Evolutionary conservation across 148 eudicot species (phyloP).

Genomic region (Chenopodium quinoa): DNA sequence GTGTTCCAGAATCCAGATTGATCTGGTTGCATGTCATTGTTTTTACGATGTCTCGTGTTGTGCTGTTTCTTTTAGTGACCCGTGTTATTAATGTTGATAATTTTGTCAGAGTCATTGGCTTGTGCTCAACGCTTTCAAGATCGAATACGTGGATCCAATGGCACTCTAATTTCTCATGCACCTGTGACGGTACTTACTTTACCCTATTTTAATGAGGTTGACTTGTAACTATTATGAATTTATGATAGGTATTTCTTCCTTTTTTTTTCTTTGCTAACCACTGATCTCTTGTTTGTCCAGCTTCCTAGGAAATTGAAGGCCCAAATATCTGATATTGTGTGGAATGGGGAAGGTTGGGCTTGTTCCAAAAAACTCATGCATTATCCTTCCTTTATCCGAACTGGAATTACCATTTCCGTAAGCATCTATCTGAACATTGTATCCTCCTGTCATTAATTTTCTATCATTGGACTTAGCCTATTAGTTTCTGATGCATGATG

Average conservation of each 20-base stretch:
- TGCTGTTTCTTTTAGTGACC: not conserved
- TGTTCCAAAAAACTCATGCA: constrained; percentile 82
- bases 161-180: constrained; percentile 5
- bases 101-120: constrained; percentile 19
- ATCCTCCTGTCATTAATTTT: not conserved
- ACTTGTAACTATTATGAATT: not conserved
- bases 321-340: constrained; percentile 47
- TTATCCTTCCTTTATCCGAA: constrained; percentile 63
- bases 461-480: not conserved
- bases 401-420: constrained; percentile 58
- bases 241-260: not conserved
- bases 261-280: not conserved
- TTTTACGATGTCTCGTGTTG: not conserved
- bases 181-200: constrained; percentile 24
- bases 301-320: constrained; percentile 32
- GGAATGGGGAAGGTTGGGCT: constrained; percentile 66
- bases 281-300: constrained; percentile 26
- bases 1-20: not conserved
- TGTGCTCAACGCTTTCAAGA: constrained; percentile 8
- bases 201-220: not conserved
- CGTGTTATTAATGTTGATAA: not conserved
- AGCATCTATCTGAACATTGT: constrained; percentile 20
- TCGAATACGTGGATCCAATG: constrained; percentile 4
- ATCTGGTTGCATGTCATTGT: not conserved
- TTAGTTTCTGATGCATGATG: constrained; percentile 25